phyloP scores from a whole-genome alignment of 768 basidiomycete species.

The Naganishia antarctica region DNA sequence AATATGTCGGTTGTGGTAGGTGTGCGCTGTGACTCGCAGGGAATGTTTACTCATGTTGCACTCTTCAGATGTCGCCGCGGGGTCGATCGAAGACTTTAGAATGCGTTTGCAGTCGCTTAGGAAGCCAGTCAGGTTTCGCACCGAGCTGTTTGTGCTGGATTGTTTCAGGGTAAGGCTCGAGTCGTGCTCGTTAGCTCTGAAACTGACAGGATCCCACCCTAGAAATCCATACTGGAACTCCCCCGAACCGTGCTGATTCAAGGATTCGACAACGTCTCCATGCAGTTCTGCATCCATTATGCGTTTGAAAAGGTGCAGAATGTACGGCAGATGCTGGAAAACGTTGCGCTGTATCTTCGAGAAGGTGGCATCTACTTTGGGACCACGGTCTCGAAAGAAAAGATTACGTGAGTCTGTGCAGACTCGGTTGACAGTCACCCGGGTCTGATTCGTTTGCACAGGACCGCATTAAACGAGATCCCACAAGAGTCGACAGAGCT shows the following conservation, averaged over 20 bases:
- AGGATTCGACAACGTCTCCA: constrained; percentile 88
- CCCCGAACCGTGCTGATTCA: constrained; percentile 50
- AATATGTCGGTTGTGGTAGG: constrained; percentile 76
- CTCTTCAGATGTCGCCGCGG: constrained; percentile 71
- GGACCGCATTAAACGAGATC: constrained; percentile 66
- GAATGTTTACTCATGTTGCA: background rate
- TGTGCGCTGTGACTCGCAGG: constrained; percentile 9
- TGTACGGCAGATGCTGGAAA: constrained; percentile 84
- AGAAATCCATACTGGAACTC: constrained; percentile 17
- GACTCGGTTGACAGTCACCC: background rate
- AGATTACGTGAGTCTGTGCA: constrained; percentile 64
- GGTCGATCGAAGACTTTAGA: constrained; percentile 70
- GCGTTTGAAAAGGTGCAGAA: constrained; percentile 89
- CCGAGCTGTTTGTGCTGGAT: constrained; percentile 77
- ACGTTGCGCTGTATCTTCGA: constrained; percentile 73
- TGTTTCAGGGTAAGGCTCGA: constrained; percentile 63
- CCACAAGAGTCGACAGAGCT: constrained; percentile 65
- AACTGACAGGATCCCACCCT: background rate
- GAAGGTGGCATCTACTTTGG: constrained; percentile 89
- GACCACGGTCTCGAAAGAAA: constrained; percentile 86
- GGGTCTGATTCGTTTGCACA: constrained; percentile 42
- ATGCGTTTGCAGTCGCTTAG: constrained; percentile 58
- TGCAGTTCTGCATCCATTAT: constrained; percentile 99
- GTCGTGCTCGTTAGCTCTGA: background rate
- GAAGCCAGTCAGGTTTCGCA: constrained; percentile 61